These are phyloP conservation scores for Bipolaris zeicola DNA, from an alignment of 2,329 filamentous ascomycete genomes.

Conservation along the genomic window DNA sequence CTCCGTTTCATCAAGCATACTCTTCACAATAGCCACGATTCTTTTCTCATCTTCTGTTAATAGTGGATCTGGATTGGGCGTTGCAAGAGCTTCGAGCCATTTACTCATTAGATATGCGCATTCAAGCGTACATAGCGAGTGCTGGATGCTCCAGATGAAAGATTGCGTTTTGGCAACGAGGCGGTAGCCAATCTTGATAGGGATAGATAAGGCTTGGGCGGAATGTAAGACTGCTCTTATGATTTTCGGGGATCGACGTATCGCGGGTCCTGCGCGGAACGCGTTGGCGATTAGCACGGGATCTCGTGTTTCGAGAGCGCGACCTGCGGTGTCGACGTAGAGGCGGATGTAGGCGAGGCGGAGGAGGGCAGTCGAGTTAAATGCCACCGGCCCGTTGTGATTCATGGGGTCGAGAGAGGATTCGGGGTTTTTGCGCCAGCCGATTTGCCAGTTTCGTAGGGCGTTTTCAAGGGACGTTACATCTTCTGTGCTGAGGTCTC, in stretches of 20 bases:
- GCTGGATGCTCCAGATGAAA: constrained; percentile 50
- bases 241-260: constrained; percentile 64
- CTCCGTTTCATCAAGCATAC: constrained; percentile 51
- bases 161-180: constrained; percentile 49
- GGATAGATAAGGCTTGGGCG: constrained; percentile 70
- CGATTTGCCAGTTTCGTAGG: constrained; percentile 49
- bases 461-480: constrained; percentile 52
- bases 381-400: constrained; percentile 66
- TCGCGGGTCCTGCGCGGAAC: constrained; percentile 63
- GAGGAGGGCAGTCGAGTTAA: constrained; percentile 67
- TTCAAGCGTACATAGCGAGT: constrained; percentile 48
- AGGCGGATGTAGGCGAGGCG: constrained; percentile 68
- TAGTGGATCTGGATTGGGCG: constrained; percentile 40
- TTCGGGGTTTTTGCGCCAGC: constrained; percentile 49
- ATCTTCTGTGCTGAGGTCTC: constrained; percentile 48
- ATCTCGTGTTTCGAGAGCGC: constrained; percentile 69
- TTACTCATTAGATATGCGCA: constrained; percentile 50
- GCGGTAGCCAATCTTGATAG: constrained; percentile 61
- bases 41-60: constrained; percentile 48
- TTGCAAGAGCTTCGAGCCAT: constrained; percentile 47
- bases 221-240: constrained; percentile 70
- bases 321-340: constrained; percentile 68
- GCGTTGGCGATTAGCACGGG: constrained; percentile 65
- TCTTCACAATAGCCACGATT: constrained; percentile 47
- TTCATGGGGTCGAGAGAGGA: constrained; percentile 57